Evolutionary conservation across 768 basidiomycete genomes (phyloP).

Genomic region (Rhodocollybia butyracea): DNA sequence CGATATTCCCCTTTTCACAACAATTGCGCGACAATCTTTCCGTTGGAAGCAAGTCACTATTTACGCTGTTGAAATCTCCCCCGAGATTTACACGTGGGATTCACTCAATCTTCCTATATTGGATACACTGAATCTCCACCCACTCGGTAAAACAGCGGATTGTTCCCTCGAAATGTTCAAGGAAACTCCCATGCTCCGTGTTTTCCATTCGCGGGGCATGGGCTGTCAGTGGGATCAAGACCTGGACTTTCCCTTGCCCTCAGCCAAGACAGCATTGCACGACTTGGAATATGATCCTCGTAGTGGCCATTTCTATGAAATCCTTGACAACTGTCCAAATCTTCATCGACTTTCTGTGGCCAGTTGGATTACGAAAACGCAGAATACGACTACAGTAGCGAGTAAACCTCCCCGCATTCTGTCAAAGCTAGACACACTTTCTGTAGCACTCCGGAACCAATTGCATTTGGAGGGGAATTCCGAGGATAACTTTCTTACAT

Average conservation of each 20-base stretch:
- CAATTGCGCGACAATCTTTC: background rate
- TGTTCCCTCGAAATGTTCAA: background rate
- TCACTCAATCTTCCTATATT: background rate
- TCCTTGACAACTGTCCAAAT: background rate
- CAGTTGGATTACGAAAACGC: background rate
- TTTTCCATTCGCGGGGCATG: background rate
- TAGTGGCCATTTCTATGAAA: background rate
- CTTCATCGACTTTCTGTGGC: background rate
- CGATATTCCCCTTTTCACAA: background rate
- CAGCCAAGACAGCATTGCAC: background rate
- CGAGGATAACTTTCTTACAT: background rate
- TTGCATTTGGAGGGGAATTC: background rate
- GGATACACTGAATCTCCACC: background rate
- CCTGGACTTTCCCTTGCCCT: too few species aligned
- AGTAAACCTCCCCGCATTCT: background rate
- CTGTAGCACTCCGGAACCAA: background rate
- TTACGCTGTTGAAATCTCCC: background rate
- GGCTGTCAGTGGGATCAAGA: background rate
- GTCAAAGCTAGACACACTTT: background rate
- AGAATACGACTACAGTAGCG: background rate
- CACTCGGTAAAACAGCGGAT: background rate
- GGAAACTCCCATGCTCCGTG: background rate
- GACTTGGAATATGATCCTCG: background rate
- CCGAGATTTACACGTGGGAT: background rate
- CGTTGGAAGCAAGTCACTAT: background rate